Evolutionary conservation across 768 basidiomycete genomes (phyloP).

Genomic region (Suillus subalutaceus): DNA sequence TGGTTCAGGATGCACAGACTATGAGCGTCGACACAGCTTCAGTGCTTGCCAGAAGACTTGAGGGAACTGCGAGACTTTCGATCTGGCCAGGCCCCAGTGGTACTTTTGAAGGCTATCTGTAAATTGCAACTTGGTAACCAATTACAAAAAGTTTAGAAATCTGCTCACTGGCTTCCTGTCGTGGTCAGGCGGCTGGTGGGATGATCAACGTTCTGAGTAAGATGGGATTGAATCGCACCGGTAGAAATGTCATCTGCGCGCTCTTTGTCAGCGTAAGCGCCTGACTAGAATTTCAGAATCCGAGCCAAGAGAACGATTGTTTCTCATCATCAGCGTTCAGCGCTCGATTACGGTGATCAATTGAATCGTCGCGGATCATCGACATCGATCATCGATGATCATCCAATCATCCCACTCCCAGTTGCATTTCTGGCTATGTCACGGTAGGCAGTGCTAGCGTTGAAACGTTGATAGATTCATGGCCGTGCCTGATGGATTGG

Average conservation of each 20-base stretch:
- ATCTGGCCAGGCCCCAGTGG: not conserved
- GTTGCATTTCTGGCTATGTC: not conserved
- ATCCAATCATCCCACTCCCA: not conserved
- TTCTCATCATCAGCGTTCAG: conserved; percentile 4
- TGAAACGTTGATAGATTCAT: too few relatives aligned
- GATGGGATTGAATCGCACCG: not conserved
- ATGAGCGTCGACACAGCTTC: not conserved
- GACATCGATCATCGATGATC: not conserved
- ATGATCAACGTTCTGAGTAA: not conserved
- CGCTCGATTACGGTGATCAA: not conserved
- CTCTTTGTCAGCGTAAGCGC: conserved; percentile 4
- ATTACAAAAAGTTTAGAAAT: not conserved
- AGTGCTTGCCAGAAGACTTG: conserved; percentile 2
- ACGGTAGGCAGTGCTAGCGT: too few relatives aligned
- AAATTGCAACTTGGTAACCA: not conserved
- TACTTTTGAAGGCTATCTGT: not conserved
- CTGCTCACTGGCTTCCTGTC: not conserved
- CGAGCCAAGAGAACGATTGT: not conserved
- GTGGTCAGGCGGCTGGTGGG: not conserved
- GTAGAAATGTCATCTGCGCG: not conserved
- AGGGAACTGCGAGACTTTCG: not conserved
- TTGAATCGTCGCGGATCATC: conserved; percentile 3
- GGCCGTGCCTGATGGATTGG: too few relatives aligned
- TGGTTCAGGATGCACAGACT: not conserved
- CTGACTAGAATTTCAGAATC: not conserved